phyloP scores from a whole-genome alignment of 1,284 basidiomycete species.

The Tilletia caries region DNA sequence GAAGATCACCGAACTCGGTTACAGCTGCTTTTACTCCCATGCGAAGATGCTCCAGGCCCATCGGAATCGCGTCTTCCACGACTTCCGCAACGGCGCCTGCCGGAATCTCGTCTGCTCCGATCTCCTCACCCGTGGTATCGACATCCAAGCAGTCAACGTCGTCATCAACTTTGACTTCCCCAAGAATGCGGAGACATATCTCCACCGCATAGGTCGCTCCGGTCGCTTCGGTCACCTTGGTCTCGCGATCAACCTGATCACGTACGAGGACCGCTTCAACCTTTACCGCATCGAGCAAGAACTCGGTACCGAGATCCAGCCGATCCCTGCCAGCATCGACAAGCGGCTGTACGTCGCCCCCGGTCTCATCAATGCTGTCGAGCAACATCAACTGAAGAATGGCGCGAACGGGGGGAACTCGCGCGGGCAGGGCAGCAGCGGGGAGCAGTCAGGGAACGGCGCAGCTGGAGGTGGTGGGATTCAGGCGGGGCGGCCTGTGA shows the following conservation, averaged over 20 bases:
- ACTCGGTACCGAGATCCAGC: slow-evolving; percentile 93
- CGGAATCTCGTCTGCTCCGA: slow-evolving; percentile 94
- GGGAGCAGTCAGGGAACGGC: background rate
- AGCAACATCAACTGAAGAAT: slow-evolving; percentile 23
- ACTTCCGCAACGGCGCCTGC: slow-evolving; percentile 96
- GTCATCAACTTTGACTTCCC: slow-evolving; percentile 99
- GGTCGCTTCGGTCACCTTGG: slow-evolving; percentile 96
- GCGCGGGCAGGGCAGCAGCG: background rate
- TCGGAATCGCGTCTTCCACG: slow-evolving; percentile 98
- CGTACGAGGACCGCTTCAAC: slow-evolving; percentile 93
- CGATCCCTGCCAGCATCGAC: slow-evolving; percentile 88
- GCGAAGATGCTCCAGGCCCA: slow-evolving; percentile 99
- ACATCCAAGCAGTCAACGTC: slow-evolving; percentile 98
- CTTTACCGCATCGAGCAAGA: slow-evolving; percentile 97
- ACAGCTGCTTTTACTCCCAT: slow-evolving; percentile 99
- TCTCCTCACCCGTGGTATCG: slow-evolving; percentile 95
- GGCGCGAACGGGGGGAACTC: slow-evolving; percentile 5
- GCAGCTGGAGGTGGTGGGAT: slow-evolving; percentile 15
- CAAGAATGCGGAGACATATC: slow-evolving; percentile 96
- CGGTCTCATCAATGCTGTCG: slow-evolving; percentile 43
- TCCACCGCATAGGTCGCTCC: slow-evolving; percentile 94
- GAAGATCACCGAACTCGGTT: slow-evolving; percentile 97
- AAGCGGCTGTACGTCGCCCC: slow-evolving; percentile 71
- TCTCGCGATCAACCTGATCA: slow-evolving; percentile 83
- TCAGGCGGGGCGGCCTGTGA: slow-evolving; percentile 51